These are phyloP conservation scores for Blastobotrys parvus DNA, from an alignment of 805 yeast species.

Conservation along the genomic window DNA sequence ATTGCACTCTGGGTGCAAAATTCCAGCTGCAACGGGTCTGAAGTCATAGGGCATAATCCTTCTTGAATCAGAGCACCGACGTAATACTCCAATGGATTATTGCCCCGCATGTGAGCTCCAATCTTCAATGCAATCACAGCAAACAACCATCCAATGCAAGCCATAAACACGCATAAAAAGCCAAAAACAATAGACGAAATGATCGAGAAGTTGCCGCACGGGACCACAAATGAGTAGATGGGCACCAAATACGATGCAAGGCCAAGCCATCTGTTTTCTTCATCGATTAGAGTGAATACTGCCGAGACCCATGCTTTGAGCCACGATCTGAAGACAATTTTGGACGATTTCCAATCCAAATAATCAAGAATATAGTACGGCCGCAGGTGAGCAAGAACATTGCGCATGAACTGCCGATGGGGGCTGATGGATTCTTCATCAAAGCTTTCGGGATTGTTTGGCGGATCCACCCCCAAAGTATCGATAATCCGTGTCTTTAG, in stretches of 20 bases:
- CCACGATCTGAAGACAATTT: conserved; percentile 22
- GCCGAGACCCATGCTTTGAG: conserved; percentile 19
- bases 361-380: conserved; percentile 14
- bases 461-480: too few species aligned
- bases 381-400: conserved; percentile 3
- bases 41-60: conserved; percentile 17
- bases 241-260: conserved; percentile 19
- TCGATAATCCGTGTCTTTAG: too few species aligned
- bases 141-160: conserved; percentile 13
- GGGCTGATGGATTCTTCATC: too few species aligned
- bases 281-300: conserved; percentile 15
- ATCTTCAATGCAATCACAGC: conserved; percentile 20
- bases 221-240: conserved; percentile 19
- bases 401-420: too few species aligned
- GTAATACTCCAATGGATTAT: conserved; percentile 9
- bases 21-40: conserved; percentile 3
- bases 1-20: conserved; percentile 10
- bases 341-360: conserved; percentile 16
- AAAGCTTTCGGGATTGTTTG: too few species aligned
- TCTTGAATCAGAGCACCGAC: conserved; percentile 6
- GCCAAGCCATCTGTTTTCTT: conserved; percentile 21
- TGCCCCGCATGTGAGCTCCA: conserved; percentile 18
- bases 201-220: conserved; percentile 19
- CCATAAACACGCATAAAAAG: conserved; percentile 10
- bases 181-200: conserved; percentile 9